These are phyloP conservation scores for Ophidiomyces ophidiicola DNA, from an alignment of 2,329 filamentous ascomycete species.

Conservation along the genomic window DNA sequence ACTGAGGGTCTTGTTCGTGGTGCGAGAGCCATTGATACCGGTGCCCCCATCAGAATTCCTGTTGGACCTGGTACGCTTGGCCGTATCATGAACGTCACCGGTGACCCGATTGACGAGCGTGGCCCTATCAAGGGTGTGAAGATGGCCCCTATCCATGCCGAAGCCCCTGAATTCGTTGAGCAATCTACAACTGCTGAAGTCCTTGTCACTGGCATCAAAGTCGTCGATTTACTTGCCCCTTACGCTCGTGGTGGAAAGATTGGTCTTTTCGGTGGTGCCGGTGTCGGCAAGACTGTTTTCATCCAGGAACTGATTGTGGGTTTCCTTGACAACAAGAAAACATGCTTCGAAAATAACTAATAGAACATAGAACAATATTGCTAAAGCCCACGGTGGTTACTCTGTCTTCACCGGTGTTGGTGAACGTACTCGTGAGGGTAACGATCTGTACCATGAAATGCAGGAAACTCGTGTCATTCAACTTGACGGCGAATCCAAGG, in stretches of 20 bases:
- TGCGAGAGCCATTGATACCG: constrained; percentile 71
- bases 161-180: constrained; percentile 82
- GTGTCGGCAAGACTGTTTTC: constrained; percentile 99
- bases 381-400: constrained; percentile 99
- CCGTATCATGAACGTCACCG: constrained; percentile 99
- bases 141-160: constrained; percentile 81
- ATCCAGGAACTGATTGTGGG: constrained; percentile 96
- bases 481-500: constrained; percentile 98
- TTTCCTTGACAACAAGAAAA: constrained; percentile 12
- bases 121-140: constrained; percentile 92
- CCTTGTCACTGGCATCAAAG: constrained; percentile 99
- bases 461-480: constrained; percentile 99
- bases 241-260: constrained; percentile 99
- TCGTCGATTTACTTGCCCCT: constrained; percentile 95
- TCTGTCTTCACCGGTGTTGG: constrained; percentile 99
- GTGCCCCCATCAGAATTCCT: constrained; percentile 88
- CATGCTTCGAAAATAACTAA: constrained; percentile 12
- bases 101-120: constrained; percentile 99
- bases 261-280: constrained; percentile 99
- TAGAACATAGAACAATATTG: constrained; percentile 81
- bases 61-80: constrained; percentile 88
- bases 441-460: constrained; percentile 99
- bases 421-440: constrained; percentile 99
- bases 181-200: constrained; percentile 95
- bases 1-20: constrained; percentile 99